Conservation (phyloP, 2,329 filamentous ascomycete species). For the Myriosclerotinia scirpicola region DNA sequence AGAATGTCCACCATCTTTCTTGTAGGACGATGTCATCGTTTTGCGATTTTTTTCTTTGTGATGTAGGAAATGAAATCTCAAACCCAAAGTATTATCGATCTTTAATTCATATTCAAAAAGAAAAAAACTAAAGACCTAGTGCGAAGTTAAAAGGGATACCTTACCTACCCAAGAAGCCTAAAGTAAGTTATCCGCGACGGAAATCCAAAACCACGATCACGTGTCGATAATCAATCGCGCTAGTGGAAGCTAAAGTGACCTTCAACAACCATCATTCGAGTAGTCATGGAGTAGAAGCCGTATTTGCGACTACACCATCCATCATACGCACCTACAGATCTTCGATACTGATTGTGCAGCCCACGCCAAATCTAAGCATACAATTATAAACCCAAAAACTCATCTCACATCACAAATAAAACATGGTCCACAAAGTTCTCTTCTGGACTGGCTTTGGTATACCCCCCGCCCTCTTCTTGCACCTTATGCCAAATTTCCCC, state of each 20-base stretch:
- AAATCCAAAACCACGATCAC: slow-evolving; percentile 12
- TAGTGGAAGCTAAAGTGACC: slow-evolving; percentile 13
- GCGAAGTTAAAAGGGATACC: not conserved
- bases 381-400: not conserved
- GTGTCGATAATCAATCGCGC: not conserved
- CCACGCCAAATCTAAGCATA: not conserved
- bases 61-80: not conserved
- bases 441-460: slow-evolving; percentile 93
- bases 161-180: not conserved
- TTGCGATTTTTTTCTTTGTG: slow-evolving; percentile 1
- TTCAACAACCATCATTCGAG: slow-evolving; percentile 10
- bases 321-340: slow-evolving; percentile 6
- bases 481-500: slow-evolving; percentile 20
- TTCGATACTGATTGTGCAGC: not conserved
- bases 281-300: slow-evolving; percentile 12
- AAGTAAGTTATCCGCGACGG: not conserved
- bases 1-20: slow-evolving; percentile 30
- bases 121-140: not conserved
- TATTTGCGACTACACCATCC: slow-evolving; percentile 2
- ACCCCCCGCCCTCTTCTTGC: slow-evolving; percentile 34
- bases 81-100: not conserved
- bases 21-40: slow-evolving; percentile 5
- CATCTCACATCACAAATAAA: slow-evolving; percentile 15
- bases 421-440: slow-evolving; percentile 57
- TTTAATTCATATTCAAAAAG: slow-evolving; percentile 4